These are phyloP conservation scores for Herpetospermum pedunculosum DNA, from an alignment of 306 rosid species.

Conservation along the genomic window DNA sequence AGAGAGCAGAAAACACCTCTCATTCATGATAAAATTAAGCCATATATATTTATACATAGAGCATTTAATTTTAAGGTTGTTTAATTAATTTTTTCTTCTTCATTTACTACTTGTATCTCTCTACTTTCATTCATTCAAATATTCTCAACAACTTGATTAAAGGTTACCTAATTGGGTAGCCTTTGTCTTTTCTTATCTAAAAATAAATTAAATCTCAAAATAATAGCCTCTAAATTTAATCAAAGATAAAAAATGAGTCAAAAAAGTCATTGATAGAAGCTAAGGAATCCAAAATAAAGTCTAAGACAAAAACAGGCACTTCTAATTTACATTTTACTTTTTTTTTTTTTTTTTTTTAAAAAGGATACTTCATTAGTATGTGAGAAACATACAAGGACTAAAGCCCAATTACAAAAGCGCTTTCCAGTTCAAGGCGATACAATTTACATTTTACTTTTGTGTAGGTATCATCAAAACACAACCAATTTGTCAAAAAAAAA, in stretches of 20 bases:
- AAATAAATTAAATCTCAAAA: background rate
- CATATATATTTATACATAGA: background rate
- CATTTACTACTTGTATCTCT: background rate
- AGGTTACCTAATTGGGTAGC: background rate
- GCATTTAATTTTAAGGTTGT: background rate
- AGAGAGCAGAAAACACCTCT: background rate
- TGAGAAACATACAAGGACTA: too few species aligned
- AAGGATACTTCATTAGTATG: too few species aligned
- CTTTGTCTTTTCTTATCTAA: background rate
- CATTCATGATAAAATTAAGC: background rate
- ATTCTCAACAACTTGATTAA: background rate
- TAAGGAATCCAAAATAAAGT: slow-evolving; percentile 5
- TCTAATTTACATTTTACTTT: background rate
- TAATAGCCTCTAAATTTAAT: background rate
- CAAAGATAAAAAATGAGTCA: background rate
- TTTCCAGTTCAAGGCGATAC: too few species aligned
- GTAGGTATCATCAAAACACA: background rate
- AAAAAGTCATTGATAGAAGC: background rate
- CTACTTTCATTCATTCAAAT: background rate
- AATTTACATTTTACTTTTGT: background rate
- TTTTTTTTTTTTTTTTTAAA: too few species aligned
- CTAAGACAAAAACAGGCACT: background rate
- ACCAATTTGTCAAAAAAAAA: background rate
- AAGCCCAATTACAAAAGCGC: too few species aligned
- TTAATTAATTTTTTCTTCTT: background rate